Evolutionary conservation across 2,329 filamentous ascomycete genomes (phyloP), one percentile per base, ranked within the genome.

Genomic region (Calonectria hongkongensis): DNA sequence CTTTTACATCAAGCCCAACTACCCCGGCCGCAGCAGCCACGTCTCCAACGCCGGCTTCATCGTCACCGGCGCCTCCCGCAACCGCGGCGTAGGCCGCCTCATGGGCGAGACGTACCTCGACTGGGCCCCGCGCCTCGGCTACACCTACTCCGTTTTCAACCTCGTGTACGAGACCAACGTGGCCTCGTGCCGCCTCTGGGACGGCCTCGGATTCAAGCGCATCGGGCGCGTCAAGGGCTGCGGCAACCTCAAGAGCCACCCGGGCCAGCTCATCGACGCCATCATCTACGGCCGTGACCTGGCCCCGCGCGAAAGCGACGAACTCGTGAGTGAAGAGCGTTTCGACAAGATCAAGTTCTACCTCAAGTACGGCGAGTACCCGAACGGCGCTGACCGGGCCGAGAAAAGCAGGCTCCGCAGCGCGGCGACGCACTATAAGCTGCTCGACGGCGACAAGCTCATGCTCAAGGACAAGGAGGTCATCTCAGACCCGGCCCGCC

Each of bases 341-440:
- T 98, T 98, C 88, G 96, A 98, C 88, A 98, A 98, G 89, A 98
- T 98, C 83, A 94, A 96, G 81, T 98, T 94, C 88, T 98, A 98
- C 85, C 92, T 98, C 82, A 97, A 98, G 86, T 95, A 96, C 84
- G 94, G 93, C 81, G 95, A 96, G 84, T 98, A 99, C 84, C 97
- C 97, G 72, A 93, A 93, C 80, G 96, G 96, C 74, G 96, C 96
- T 82, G 95, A 98, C 87, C 92, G 96, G 72, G 96, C 96, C 70
- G 97, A 98, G 85, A 98, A 98, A 90, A 96, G 94, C 86, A 94
- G 96, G 79, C 91, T 99, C 70, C 92, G 97, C 79, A 98, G 94
- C 84, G 96, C 96, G 60, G 96, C 96, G 48, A 98, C 95, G 25
- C 96, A 98, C 85, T 98, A 98, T 88, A 97, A 97, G 84, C 92